Evolutionary conservation across 148 eudicot genomes (phyloP), one percentile per base, ranked within the genome.

Genomic region (Cornus kousa): DNA sequence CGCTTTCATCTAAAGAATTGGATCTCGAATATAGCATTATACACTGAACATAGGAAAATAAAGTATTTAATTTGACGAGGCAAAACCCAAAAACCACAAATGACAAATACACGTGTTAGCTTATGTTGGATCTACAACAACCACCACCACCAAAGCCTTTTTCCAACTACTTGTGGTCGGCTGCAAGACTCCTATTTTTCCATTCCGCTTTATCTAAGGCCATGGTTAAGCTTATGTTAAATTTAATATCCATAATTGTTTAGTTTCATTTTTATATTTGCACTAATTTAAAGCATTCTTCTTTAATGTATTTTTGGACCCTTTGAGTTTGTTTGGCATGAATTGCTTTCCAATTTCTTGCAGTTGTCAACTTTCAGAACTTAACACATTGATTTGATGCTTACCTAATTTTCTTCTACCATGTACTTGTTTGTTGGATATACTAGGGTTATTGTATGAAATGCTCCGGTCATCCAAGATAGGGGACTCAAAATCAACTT

Each of bases 401-500:
- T 1, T 50, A 48, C 5, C 24, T 72, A 72, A 32, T 16, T 67
- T 22, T 68, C 46, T 28, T 16, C 28, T 24, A 28, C 28, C 68
- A 24, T 3, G 17, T 43, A 19, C 19, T 32, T 53, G n/a, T 40
- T 43, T 64, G 13, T 68, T 74, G 75, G 57, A 11, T 79, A 48
- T 73, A 82, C 87, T 66, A 96, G 99, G 98, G 70, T 85, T 96
- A 71, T 86, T 96, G 83, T 80, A 77, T 68, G 98, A 94, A 85
- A 94, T 94, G 97, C 89, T 94, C 37, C 85, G 84, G 82, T 85
- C 98, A 82, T 83, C 97, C n/a, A 87, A 86, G 72, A 75, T 84
- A 37, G 80, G 84, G 11, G 90, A 87, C 10, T 90, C 93, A 70
- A 92, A 78, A 81, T 78, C 92, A 82, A 1, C 79, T 81, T 92